These are phyloP conservation scores for Neckera pumila DNA, from an alignment of 225 moss, liverwort and hornwort species.

Conservation along the genomic window DNA sequence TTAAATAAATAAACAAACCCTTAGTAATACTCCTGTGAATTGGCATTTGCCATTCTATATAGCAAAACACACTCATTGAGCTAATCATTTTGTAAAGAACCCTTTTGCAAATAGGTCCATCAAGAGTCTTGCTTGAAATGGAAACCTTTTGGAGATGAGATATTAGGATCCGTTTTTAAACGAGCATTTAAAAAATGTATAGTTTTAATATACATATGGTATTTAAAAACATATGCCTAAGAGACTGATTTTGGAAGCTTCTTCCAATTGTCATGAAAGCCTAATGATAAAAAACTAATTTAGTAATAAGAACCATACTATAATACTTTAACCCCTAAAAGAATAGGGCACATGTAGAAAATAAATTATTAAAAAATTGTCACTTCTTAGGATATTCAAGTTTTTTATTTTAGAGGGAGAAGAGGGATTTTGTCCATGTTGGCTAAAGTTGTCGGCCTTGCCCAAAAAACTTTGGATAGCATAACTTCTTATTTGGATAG, in stretches of 20 bases:
- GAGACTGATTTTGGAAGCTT: neutral
- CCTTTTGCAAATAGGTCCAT: neutral
- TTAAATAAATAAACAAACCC: too few species aligned
- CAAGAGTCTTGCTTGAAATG: neutral
- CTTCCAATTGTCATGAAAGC: neutral
- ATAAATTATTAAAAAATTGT: too few species aligned
- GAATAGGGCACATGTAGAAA: fast-evolving
- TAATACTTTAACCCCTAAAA: neutral
- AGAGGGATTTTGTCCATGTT: neutral
- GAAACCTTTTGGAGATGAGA: neutral
- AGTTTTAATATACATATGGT: neutral
- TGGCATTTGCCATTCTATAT: neutral
- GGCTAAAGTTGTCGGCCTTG: fast-evolving
- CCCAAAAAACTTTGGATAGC: too few species aligned
- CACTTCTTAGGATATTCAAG: too few species aligned
- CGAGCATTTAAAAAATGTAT: neutral
- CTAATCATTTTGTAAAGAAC: neutral
- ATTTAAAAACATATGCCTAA: neutral
- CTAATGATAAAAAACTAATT: neutral
- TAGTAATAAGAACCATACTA: neutral
- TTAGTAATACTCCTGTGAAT: neutral
- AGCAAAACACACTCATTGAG: neutral
- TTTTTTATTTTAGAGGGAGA: neutral
- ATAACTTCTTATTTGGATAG: too few species aligned
- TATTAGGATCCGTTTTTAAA: neutral